Evolutionary conservation across 2,329 filamentous ascomycete species (phyloP).

Genomic region (Nectriaceae sp.): DNA sequence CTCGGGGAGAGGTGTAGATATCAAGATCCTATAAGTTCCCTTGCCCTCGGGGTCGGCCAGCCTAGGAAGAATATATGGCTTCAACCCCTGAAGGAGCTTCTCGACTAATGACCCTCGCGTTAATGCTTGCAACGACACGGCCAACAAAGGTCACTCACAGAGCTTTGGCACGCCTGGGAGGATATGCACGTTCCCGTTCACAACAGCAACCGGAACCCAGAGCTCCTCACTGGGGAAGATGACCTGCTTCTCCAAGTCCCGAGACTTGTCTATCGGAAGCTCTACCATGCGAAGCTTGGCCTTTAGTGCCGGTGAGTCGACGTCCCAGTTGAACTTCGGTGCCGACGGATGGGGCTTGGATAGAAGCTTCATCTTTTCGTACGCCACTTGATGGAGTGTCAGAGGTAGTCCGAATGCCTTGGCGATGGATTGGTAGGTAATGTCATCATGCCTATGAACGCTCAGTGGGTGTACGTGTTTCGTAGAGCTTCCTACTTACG

Average conservation of each 20-base stretch:
- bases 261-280: constrained; percentile 72
- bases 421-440: constrained; percentile 92
- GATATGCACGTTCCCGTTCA: constrained; percentile 93
- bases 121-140: neutral
- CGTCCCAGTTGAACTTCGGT: constrained; percentile 81
- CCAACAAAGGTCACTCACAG: constrained; percentile 62
- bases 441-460: constrained; percentile 80
- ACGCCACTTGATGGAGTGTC: constrained; percentile 74
- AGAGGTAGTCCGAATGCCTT: constrained; percentile 82
- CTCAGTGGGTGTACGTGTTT: constrained; percentile 16
- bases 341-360: constrained; percentile 73
- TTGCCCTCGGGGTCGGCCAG: constrained; percentile 79
- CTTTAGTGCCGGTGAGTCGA: constrained; percentile 72
- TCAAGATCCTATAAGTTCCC: constrained; percentile 74
- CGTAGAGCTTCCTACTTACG: constrained; percentile 56
- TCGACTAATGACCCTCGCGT: constrained; percentile 53
- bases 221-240: constrained; percentile 78
- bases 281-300: constrained; percentile 91
- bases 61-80: constrained; percentile 68
- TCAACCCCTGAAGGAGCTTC: constrained; percentile 74
- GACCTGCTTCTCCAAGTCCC: constrained; percentile 69
- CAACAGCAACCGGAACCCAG: constrained; percentile 88
- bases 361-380: constrained; percentile 79
- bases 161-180: constrained; percentile 85
- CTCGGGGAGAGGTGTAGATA: constrained; percentile 86